These are phyloP conservation scores for Stephania japonica DNA, from an alignment of 164 flowering plant genomes.

Conservation along the genomic window DNA sequence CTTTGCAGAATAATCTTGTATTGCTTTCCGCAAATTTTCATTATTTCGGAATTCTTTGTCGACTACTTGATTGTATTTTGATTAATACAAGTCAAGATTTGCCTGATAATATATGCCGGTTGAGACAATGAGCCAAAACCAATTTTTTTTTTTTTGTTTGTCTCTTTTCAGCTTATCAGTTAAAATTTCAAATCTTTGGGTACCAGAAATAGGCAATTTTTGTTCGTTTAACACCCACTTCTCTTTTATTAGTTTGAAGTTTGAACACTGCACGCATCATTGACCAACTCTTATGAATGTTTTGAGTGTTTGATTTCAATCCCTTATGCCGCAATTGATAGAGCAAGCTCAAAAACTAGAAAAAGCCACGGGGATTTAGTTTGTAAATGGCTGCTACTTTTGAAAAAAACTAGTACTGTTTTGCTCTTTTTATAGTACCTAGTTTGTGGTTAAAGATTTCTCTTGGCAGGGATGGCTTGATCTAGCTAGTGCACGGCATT, in stretches of 20 bases:
- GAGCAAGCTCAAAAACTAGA: too few relatives aligned
- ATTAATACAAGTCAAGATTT: not conserved
- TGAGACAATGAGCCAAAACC: not conserved
- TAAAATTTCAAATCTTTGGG: not conserved
- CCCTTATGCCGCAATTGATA: too few relatives aligned
- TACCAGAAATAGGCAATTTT: not conserved
- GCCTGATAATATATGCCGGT: not conserved
- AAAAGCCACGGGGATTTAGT: too few relatives aligned
- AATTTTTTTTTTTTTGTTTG: not conserved
- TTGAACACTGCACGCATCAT: too few relatives aligned
- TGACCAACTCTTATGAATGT: too few relatives aligned
- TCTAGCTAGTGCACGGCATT: constrained; percentile 72
- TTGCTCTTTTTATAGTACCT: not conserved
- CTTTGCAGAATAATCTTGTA: not conserved
- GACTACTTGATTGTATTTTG: not conserved
- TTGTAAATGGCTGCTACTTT: too few relatives aligned
- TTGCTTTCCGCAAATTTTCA: not conserved
- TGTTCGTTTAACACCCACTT: not conserved
- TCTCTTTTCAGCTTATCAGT: not conserved
- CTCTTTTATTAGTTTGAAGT: not conserved
- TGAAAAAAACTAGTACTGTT: not conserved
- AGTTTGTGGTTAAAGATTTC: not conserved
- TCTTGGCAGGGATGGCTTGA: constrained; percentile 72
- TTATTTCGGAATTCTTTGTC: not conserved
- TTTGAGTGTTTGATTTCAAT: too few relatives aligned